Base-by-base conservation (phyloP, 192 early-diverging fungal genomes). In the Allomyces macrogynus region DNA sequence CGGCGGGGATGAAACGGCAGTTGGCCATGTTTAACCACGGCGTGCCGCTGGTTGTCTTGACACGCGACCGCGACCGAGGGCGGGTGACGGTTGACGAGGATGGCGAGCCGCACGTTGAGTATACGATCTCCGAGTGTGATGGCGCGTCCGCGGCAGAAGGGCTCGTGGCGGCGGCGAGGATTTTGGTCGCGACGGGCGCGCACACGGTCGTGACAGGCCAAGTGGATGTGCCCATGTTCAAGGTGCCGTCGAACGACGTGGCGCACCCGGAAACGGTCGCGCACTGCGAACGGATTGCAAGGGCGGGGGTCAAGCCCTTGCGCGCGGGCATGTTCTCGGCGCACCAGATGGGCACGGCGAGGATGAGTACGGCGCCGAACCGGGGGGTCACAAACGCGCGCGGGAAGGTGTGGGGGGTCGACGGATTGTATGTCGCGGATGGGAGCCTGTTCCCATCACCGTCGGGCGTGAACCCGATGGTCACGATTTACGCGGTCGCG, bases 321-420 rank as follows among this genome's bases (percentile, higher is more conserved):
- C 75, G 73, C 20, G 49, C 72, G 25, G 62, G 62, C 18, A 25
- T 83, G 49, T 77, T 79, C 16, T 69, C 66, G 68, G 81, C 82
- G 10, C 84, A 90, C 77, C 88, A 88, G 67, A 83, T 84, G 80
- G 77, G 79, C 60, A 69, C 78, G 14, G 78, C 75, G 79, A 75
- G 87, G 9, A 86, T 90, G 85, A 81, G 80, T 22, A 69, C 68
- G 18, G 72, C 73, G 32, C 75, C 84, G 24, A 61, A 66, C 23
- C 64, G 66, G 3, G 82, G 82, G 8, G 89, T 70, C 40, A 76
- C 85, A 14, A 78, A 87, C 49, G 84, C 86, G 1, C 74, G 75
- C 1, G 89, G 89, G 16, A 77, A 86, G 66, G 79, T 81, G 1
- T 90, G 83, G 84, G 89, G 87, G 65, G 73, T 86, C 62, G 75